Conservation (phyloP, 176 grass and related monocot genomes). For the Ampelocalamus luodianensis region DNA sequence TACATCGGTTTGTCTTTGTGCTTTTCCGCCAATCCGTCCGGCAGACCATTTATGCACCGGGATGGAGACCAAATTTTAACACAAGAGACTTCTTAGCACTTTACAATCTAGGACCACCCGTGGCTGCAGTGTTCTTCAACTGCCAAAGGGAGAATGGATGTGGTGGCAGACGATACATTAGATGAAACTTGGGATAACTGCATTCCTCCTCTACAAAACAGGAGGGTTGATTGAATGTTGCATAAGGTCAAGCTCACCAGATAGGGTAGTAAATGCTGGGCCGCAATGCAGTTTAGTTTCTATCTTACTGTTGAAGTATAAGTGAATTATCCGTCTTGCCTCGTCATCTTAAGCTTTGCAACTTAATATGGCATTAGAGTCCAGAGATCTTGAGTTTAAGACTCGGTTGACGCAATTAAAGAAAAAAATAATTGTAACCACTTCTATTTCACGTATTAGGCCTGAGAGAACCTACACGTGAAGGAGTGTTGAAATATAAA, state of each 20-base stretch:
- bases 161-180: conserved; percentile 85
- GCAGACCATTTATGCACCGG: conserved; percentile 77
- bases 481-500: no score
- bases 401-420: no score
- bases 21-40: conserved; percentile 78
- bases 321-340: no score
- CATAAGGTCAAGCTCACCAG: conserved; percentile 25
- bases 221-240: conserved; percentile 22
- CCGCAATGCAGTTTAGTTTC: conserved; percentile 28
- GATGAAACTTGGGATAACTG: conserved; percentile 42
- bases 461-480: no score
- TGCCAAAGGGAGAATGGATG: conserved; percentile 97
- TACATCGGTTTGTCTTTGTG: conserved; percentile 87
- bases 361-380: no score
- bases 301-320: no score
- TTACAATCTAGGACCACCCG: conserved; percentile 82
- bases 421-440: no score
- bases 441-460: no score
- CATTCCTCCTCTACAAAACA: conserved; percentile 35
- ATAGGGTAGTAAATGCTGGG: conserved; percentile 25
- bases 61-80: conserved; percentile 98
- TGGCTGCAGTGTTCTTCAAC: conserved; percentile 90
- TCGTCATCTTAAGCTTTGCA: no score
- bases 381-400: no score
- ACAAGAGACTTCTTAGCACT: conserved; percentile 86